Percentiles rank a stretch among this genome's conserved stretches.
Evolutionary conservation across 345 rosid genomes (phyloP).

Genomic region (Cardiospermum halicacabum): DNA sequence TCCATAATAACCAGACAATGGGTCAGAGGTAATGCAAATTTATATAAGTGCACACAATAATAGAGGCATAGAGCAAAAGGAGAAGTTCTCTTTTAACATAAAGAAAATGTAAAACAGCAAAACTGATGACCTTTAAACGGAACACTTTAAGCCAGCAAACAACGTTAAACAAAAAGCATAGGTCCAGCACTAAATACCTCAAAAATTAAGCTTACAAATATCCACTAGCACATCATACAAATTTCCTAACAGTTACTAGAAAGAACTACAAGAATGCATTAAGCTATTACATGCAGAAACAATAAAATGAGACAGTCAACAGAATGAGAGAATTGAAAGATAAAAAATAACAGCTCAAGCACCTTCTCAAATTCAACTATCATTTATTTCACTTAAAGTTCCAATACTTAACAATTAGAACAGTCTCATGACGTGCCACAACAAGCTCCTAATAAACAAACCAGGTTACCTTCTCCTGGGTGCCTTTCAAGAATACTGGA

Average conservation of each 20-base stretch:
- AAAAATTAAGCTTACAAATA: not conserved
- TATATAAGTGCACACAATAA: constrained; percentile 31
- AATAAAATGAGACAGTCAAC: not conserved
- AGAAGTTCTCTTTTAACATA: not conserved
- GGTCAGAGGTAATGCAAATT: constrained; percentile 54
- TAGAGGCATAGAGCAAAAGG: not conserved
- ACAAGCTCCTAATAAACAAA: constrained; percentile 61
- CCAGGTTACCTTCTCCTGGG: constrained; percentile 99
- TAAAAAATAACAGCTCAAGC: not conserved
- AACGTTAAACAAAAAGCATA: not conserved
- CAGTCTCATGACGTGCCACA: constrained; percentile 22
- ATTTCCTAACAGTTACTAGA: not conserved
- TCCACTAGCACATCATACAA: not conserved
- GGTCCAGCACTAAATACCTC: not conserved
- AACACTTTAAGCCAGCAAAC: constrained; percentile 3
- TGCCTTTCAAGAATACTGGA: constrained; percentile 77
- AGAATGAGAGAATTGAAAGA: not conserved
- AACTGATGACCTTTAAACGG: not conserved
- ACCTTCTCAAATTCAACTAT: not conserved
- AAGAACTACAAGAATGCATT: not conserved
- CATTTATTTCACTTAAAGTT: not conserved
- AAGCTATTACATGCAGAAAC: not conserved
- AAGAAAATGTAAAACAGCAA: constrained; percentile 2
- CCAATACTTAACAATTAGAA: not conserved
- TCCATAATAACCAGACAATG: constrained; percentile 49